Evolutionary conservation across 495 filamentous ascomycete genomes (phyloP).

Genomic region (Acidiella bohemica): DNA sequence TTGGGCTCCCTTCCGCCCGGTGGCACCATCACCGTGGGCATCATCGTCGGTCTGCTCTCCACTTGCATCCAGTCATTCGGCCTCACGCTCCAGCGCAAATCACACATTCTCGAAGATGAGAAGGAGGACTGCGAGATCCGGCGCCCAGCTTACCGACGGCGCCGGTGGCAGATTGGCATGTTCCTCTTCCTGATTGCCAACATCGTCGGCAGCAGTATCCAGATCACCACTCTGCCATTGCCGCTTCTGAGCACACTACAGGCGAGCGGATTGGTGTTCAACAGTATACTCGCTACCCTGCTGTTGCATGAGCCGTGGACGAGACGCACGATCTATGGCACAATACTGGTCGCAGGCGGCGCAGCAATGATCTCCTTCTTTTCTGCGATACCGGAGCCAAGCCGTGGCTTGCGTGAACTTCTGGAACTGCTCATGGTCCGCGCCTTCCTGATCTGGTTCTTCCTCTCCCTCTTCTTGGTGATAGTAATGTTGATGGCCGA

Average conservation of each 20-base stretch:
- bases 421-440: conserved; percentile 57
- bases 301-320: conserved; percentile 94
- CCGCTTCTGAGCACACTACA: conserved; percentile 92
- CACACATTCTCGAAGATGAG: conserved; percentile 93
- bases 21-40: conserved; percentile 44
- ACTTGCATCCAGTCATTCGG: conserved; percentile 90
- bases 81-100: conserved; percentile 96
- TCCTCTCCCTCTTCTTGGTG: conserved; percentile 58
- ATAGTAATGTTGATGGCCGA: conserved; percentile 49
- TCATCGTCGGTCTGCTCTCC: conserved; percentile 82
- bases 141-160: conserved; percentile 75
- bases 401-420: conserved; percentile 74
- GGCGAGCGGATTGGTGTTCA: conserved; percentile 93
- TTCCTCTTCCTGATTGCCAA: conserved; percentile 92
- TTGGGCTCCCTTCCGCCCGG: conserved; percentile 9
- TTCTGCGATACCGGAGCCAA: conserved; percentile 88
- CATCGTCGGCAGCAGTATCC: conserved; percentile 84
- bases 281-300: conserved; percentile 88
- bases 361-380: conserved; percentile 86
- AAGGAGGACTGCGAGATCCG: conserved; percentile 65
- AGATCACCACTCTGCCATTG: conserved; percentile 91
- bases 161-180: conserved; percentile 96
- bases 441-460: conserved; percentile 87
- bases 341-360: conserved; percentile 70
- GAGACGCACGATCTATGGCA: conserved; percentile 75